Evolutionary conservation across 2,329 filamentous ascomycete genomes (phyloP).

Genomic region (Dissoconium aciculare): DNA sequence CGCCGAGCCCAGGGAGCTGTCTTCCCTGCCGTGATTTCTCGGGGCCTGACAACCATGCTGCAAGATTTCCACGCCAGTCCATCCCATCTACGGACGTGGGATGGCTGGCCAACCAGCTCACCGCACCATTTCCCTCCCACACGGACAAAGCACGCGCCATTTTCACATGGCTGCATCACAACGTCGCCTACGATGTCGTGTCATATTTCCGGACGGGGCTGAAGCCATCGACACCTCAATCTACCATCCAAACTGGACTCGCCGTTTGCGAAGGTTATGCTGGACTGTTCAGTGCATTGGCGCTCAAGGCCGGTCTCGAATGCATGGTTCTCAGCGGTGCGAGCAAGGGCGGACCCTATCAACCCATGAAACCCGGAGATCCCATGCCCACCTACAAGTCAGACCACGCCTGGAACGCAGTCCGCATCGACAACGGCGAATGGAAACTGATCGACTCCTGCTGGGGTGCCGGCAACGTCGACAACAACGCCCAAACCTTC

Average conservation of each 20-base stretch:
- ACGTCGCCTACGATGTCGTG: conserved; percentile 69
- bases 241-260: conserved; percentile 59
- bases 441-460: conserved; percentile 90
- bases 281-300: conserved; percentile 63
- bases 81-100: conserved; percentile 53
- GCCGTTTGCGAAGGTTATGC: conserved; percentile 92
- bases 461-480: conserved; percentile 73
- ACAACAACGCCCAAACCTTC: conserved; percentile 44
- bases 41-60: conserved; percentile 60
- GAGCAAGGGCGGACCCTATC: conserved; percentile 73
- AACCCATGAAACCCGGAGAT: conserved; percentile 46
- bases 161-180: conserved; percentile 92
- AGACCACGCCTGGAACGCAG: conserved; percentile 84
- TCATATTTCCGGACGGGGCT: conserved; percentile 62
- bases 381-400: conserved; percentile 44
- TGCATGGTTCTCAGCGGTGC: conserved; percentile 60
- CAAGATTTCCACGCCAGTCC: conserved; percentile 56
- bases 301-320: conserved; percentile 64
- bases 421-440: conserved; percentile 62
- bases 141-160: conserved; percentile 89
- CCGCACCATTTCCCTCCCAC: conserved; percentile 64
- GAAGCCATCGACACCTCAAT: conserved; percentile 50
- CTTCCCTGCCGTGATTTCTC: conserved; percentile 81
- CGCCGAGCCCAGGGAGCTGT: conserved; percentile 36
- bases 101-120: conserved; percentile 65